Evolutionary conservation across 2,329 filamentous ascomycete species (phyloP).

Genomic region (Penicillium sp.): DNA sequence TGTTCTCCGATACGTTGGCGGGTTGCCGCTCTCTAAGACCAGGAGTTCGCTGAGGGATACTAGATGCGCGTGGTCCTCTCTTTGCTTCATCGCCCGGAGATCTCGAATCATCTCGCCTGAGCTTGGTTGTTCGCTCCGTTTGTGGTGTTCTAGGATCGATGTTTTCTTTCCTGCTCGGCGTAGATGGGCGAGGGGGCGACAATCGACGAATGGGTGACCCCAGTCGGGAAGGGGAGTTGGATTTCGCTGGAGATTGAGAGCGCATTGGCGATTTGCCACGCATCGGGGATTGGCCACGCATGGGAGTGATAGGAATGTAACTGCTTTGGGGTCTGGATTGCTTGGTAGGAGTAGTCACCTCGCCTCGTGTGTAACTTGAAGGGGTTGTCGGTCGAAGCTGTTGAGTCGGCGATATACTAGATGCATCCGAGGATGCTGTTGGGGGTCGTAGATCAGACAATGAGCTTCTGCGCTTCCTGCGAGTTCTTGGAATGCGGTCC

Average conservation of each 20-base stretch:
- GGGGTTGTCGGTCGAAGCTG: conserved; percentile 42
- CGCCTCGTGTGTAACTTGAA: conserved; percentile 28
- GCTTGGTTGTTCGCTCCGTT: conserved; percentile 35
- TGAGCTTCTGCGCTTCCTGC: conserved; percentile 86
- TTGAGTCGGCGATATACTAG: conserved; percentile 33
- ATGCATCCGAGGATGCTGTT: conserved; percentile 60
- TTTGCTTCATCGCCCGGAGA: conserved; percentile 42
- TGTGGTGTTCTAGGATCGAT: conserved; percentile 36
- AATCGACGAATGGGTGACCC: conserved; percentile 33
- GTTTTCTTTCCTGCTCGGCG: conserved; percentile 44
- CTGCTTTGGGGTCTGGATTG: conserved; percentile 32
- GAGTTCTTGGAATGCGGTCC: conserved; percentile 44
- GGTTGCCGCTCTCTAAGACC: conserved; percentile 38
- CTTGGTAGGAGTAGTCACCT: conserved; percentile 31
- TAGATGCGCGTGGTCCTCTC: conserved; percentile 49
- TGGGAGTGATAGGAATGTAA: conserved; percentile 30
- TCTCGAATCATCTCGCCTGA: conserved; percentile 33
- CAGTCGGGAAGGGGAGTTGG: conserved; percentile 29
- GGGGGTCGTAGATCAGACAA: conserved; percentile 78
- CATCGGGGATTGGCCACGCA: conserved; percentile 32
- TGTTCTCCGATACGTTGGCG: conserved; percentile 34
- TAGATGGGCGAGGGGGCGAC: conserved; percentile 35
- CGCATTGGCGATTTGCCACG: conserved; percentile 27
- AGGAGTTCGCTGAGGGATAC: conserved; percentile 48
- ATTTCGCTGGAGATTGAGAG: conserved; percentile 34